These are phyloP conservation scores for Bruguiera hainesii DNA, from an alignment of 441 rosid species.

Conservation along the genomic window DNA sequence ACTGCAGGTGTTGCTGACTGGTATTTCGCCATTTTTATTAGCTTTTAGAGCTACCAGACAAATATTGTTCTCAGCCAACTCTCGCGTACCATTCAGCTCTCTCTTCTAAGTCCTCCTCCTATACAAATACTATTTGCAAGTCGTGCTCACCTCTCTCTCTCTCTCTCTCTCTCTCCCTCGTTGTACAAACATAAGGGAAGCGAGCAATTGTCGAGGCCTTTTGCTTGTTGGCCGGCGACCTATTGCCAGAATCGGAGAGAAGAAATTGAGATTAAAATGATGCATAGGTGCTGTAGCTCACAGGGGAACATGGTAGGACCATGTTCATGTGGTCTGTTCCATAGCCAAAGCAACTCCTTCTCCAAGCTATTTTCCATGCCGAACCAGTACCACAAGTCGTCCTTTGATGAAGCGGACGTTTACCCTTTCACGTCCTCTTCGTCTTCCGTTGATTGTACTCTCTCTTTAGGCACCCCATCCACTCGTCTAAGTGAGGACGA, in stretches of 20 bases:
- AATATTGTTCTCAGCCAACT: constrained; percentile 11
- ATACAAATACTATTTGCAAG: constrained; percentile 34
- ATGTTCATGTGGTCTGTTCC: constrained; percentile 67
- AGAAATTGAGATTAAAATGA: constrained; percentile 27
- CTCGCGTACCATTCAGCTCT: constrained; percentile 3
- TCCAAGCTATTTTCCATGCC: constrained; percentile 60
- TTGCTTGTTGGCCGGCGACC: not conserved
- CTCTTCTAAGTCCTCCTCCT: constrained; percentile 5
- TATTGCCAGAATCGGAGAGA: not conserved
- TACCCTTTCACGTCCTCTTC: constrained; percentile 43
- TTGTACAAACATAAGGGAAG: not conserved
- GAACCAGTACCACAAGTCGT: constrained; percentile 26
- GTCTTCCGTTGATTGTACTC: constrained; percentile 91
- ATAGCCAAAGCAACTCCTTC: constrained; percentile 50
- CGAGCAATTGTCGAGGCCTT: not conserved
- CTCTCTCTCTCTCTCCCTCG: not conserved
- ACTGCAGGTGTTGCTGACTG: constrained; percentile 63
- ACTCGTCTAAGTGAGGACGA: constrained; percentile 68
- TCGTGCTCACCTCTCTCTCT: not conserved
- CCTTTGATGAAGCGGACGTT: constrained; percentile 38
- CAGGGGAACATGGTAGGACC: constrained; percentile 53
- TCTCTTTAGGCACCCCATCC: constrained; percentile 88
- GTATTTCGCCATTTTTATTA: constrained; percentile 58
- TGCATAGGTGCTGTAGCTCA: constrained; percentile 62
- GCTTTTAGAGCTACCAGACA: constrained; percentile 46